Conservation (phyloP, 768 basidiomycete species). For the Tylopilus plumbeoviolaceoides region DNA sequence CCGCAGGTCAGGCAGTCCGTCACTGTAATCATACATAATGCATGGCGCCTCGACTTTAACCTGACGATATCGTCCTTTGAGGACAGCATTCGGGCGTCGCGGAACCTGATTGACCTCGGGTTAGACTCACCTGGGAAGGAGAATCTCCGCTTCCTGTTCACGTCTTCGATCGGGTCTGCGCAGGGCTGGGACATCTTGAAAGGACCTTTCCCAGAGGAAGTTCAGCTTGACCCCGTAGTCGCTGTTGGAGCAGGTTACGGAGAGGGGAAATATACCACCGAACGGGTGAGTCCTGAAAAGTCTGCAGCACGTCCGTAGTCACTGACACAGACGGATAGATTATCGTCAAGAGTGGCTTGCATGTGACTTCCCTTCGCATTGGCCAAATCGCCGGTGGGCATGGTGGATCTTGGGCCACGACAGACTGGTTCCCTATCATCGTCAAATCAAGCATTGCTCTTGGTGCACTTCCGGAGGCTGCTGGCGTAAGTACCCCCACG, state of each 20-base stretch:
- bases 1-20: constrained; percentile 31
- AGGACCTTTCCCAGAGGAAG: constrained; percentile 35
- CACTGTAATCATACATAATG: constrained; percentile 38
- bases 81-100: constrained; percentile 36
- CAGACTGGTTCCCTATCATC: constrained; percentile 46
- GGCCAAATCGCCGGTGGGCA: constrained; percentile 44
- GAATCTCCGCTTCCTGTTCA: constrained; percentile 36
- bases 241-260: constrained; percentile 42
- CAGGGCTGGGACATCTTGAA: constrained; percentile 28
- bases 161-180: constrained; percentile 37
- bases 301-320: neutral
- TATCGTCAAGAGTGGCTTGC: constrained; percentile 36
- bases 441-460: constrained; percentile 32
- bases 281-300: constrained; percentile 27
- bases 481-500: constrained; percentile 29
- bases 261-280: constrained; percentile 43
- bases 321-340: constrained; percentile 22
- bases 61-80: constrained; percentile 40
- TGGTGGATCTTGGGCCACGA: constrained; percentile 40
- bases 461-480: constrained; percentile 26
- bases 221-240: constrained; percentile 27
- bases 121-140: constrained; percentile 24
- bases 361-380: constrained; percentile 37
- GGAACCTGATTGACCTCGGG: constrained; percentile 33
- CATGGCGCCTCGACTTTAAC: constrained; percentile 46